Conservation (phyloP, 1,284 basidiomycete species). For the Puccinia triticina region DNA sequence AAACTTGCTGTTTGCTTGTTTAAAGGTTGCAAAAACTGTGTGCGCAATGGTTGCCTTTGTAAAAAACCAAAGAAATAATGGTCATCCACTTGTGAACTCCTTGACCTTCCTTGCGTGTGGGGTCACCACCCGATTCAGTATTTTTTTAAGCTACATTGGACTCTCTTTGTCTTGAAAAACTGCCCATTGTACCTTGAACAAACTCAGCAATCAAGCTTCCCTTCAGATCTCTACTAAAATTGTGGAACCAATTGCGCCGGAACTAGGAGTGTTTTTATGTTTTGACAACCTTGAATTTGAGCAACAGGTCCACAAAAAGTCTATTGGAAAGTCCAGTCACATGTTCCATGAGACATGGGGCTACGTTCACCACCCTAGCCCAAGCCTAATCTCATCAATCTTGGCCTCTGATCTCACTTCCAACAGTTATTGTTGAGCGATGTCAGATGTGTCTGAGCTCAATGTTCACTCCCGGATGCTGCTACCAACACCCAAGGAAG, state of each 20-base stretch:
- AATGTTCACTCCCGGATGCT: not conserved
- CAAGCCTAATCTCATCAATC: not conserved
- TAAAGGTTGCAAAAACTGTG: not conserved
- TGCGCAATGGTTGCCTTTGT: conserved; percentile 21
- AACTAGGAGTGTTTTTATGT: not conserved
- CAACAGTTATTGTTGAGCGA: no score
- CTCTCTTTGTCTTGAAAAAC: not conserved
- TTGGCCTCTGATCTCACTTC: not conserved
- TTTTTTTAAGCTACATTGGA: not conserved
- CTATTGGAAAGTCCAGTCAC: not conserved
- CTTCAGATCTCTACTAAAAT: not conserved
- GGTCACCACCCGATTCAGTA: not conserved
- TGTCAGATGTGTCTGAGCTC: not conserved
- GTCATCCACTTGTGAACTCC: not conserved
- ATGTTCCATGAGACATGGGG: conserved; percentile 24
- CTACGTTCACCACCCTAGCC: not conserved
- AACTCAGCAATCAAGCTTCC: not conserved
- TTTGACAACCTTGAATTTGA: conserved; percentile 9
- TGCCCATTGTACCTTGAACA: not conserved
- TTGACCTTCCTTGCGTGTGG: not conserved
- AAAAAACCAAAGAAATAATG: not conserved
- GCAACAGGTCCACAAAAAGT: not conserved
- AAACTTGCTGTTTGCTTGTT: no score
- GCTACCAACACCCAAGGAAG: not conserved
- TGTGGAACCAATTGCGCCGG: not conserved